A percentile compares a stretch with the other conserved stretches of the same genome.
These are phyloP conservation scores for Truncatella angustata DNA, from an alignment of 2,329 filamentous ascomycete species.

Conservation along the genomic window DNA sequence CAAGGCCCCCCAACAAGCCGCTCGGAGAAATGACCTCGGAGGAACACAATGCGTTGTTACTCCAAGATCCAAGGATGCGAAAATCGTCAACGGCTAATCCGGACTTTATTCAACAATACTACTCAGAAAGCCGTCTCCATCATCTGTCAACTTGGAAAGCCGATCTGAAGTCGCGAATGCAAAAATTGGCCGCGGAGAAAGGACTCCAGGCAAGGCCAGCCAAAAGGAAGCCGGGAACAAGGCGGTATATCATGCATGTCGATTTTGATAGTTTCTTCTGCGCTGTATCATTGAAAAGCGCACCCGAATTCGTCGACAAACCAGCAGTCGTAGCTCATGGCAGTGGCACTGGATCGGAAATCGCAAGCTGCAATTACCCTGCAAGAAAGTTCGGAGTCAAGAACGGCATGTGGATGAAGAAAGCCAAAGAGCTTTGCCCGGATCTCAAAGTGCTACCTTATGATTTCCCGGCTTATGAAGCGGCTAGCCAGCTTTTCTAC, in stretches of 20 bases:
- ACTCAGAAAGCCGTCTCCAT: conserved; percentile 90
- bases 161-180: conserved; percentile 84
- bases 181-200: conserved; percentile 74
- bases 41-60: conserved; percentile 82
- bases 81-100: conserved; percentile 92
- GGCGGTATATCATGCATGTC: conserved; percentile 88
- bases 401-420: conserved; percentile 99
- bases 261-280: conserved; percentile 99
- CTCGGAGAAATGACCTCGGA: conserved; percentile 68
- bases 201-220: conserved; percentile 39
- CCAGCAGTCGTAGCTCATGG: conserved; percentile 90
- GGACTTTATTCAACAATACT: conserved; percentile 90
- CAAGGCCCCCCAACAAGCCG: conserved; percentile 12
- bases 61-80: conserved; percentile 80
- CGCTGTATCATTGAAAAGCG: conserved; percentile 78
- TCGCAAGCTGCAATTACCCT: conserved; percentile 95
- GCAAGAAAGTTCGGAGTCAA: conserved; percentile 84
- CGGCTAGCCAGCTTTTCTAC: conserved; percentile 86
- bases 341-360: conserved; percentile 81
- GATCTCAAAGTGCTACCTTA: conserved; percentile 89
- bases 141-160: conserved; percentile 97
- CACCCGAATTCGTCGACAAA: conserved; percentile 72
- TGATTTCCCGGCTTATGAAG: conserved; percentile 92
- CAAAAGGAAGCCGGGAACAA: conserved; percentile 58
- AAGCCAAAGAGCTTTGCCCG: conserved; percentile 77